Base-by-base conservation (phyloP, 148 eudicot species). In the Arctostaphylos glauca region DNA sequence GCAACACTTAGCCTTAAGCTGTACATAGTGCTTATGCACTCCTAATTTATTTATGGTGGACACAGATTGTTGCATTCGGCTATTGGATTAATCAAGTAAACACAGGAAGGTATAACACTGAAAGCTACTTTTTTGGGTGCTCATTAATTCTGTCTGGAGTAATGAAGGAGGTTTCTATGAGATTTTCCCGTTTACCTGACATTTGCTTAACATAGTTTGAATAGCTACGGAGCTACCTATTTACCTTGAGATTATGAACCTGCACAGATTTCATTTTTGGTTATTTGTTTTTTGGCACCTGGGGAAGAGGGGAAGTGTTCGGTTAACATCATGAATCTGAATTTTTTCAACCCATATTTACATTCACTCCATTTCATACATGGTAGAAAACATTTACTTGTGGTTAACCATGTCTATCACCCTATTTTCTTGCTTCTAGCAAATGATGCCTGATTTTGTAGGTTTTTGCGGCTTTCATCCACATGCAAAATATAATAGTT, bases 361-460 rank as follows among this genome's bases (percentile, higher is more conserved):
- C 56, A 25, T 3, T 53, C 14, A 47, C 25, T 10, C 18, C 23
- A 12, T 3, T 72, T 72, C 49, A 9, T 46, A 18, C 4, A 7
- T 21, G 7, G 16, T 43, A 3, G 31, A 18, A 58, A 23, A 31
- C 16, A 31, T 0, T 14, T 25, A 6, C 31, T 80, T 66, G 46
- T 66, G 31, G 25, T 49, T 49, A 5, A 48, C 49, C 9, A 6
- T n/a, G 6, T 79, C 21, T 60, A 16, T 79, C 18, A 38, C 46
- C 67, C n/a, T 12, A 48, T 15, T 8, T 80, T 25, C 68, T 80
- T 49, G 19, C n/a, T 62, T 59, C 23, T 49, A 38, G 54, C 68
- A 38, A 5, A 21, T 83, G n/a, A 53, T 46, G 68, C 78, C 38
- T 81, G 81, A 75, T 81, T 84, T 50, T 31, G 60, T 50, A 23